Conservation (phyloP, 73 alveolate species). For the Stentor roeselii region DNA sequence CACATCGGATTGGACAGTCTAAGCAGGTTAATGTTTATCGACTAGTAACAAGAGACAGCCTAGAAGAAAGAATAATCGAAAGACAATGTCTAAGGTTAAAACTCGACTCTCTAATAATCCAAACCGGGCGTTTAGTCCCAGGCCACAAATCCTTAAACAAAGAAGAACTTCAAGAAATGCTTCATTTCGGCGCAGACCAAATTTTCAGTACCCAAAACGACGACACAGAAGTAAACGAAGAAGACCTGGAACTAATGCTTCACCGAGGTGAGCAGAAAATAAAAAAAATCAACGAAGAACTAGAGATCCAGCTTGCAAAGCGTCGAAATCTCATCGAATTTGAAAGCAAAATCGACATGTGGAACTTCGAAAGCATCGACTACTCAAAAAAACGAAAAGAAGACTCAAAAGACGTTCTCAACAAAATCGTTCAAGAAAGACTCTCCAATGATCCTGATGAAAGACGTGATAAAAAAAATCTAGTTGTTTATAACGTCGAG, state of each 20-base stretch:
- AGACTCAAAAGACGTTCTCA: conserved; percentile 62
- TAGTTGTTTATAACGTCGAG: conserved; percentile 44
- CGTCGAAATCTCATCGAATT: conserved; percentile 81
- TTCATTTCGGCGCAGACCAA: conserved; percentile 95
- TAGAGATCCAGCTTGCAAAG: conserved; percentile 42
- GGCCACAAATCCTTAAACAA: conserved; percentile 77
- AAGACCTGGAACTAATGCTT: conserved; percentile 85
- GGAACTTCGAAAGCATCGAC: conserved; percentile 91
- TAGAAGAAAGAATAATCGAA: conserved; percentile 98
- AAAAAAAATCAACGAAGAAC: conserved; percentile 46
- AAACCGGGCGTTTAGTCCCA: conserved; percentile 93
- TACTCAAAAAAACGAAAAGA: conserved; percentile 80
- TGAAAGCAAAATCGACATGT: conserved; percentile 83
- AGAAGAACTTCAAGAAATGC: conserved; percentile 95
- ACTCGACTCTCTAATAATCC: conserved; percentile 92
- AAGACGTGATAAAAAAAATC: conserved; percentile 37
- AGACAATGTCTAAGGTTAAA: conserved; percentile 91
- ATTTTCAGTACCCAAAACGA: conserved; percentile 83
- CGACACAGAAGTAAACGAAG: conserved; percentile 69
- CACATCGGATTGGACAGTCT: conserved; percentile 99
- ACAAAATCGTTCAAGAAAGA: conserved; percentile 62
- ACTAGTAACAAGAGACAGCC: conserved; percentile 89
- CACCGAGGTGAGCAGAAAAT: conserved; percentile 88
- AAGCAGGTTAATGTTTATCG: conserved; percentile 91
- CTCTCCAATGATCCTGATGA: conserved; percentile 53